Conservation (phyloP, 257 asterid species). For the Solanum chilense region DNA sequence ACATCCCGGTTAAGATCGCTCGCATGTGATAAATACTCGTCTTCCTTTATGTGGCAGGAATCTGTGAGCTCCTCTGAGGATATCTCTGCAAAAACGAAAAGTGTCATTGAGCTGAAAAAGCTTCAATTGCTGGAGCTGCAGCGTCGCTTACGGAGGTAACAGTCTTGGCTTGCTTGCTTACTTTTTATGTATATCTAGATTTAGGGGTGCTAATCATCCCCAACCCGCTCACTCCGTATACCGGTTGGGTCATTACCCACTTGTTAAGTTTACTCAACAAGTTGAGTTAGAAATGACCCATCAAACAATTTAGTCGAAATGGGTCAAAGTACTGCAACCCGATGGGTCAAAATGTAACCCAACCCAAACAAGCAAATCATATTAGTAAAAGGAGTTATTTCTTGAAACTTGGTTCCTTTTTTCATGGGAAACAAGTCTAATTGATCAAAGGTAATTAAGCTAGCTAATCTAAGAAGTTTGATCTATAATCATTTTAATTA, state of each 20-base stretch:
- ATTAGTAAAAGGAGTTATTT: neutral
- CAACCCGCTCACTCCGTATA: neutral
- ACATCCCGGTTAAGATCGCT: neutral
- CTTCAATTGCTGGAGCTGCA: slow-evolving; percentile 94
- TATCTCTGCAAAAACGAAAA: slow-evolving; percentile 85
- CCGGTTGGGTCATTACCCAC: neutral
- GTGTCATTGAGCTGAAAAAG: slow-evolving; percentile 94
- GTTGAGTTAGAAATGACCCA: neutral
- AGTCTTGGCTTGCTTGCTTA: neutral
- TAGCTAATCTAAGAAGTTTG: neutral
- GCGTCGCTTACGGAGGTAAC: slow-evolving; percentile 78
- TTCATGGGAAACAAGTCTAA: neutral
- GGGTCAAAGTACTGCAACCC: neutral
- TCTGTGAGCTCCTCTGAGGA: slow-evolving; percentile 86
- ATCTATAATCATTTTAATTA: neutral
- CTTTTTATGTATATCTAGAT: neutral
- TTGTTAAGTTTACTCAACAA: neutral
- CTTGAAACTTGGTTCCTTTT: neutral
- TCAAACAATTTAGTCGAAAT: neutral
- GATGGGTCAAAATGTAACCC: neutral
- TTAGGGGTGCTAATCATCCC: neutral
- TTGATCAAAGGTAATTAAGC: neutral
- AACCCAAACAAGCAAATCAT: neutral
- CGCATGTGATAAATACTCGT: neutral
- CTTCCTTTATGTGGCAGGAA: slow-evolving; percentile 38